These are phyloP conservation scores for Pneumocystis oryctolagi DNA, from an alignment of 1,139 yeast genomes.

Conservation along the genomic window DNA sequence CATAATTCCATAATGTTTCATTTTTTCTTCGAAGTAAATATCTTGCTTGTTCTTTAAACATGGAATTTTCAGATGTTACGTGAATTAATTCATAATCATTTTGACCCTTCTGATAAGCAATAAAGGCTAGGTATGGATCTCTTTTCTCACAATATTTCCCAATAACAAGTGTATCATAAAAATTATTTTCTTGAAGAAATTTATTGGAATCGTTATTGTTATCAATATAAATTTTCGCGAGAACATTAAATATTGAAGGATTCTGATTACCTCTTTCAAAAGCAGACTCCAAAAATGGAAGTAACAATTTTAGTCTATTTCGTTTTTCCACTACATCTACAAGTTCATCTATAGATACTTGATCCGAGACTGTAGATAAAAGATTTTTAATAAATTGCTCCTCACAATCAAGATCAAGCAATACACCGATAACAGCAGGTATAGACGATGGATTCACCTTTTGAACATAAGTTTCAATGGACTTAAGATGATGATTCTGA, in stretches of 20 bases:
- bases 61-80: conserved; percentile 89
- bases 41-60: conserved; percentile 98
- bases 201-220: conserved; percentile 95
- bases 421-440: conserved; percentile 91
- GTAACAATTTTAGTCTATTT: conserved; percentile 74
- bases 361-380: conserved; percentile 76
- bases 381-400: conserved; percentile 72
- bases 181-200: conserved; percentile 77
- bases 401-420: conserved; percentile 93
- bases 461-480: conserved; percentile 93
- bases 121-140: conserved; percentile 94
- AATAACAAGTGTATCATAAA: conserved; percentile 80
- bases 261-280: conserved; percentile 79
- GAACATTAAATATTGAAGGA: conserved; percentile 80
- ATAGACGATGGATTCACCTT: conserved; percentile 91
- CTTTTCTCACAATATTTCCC: conserved; percentile 99
- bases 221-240: conserved; percentile 95
- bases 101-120: conserved; percentile 88
- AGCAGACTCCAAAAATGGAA: conserved; percentile 87
- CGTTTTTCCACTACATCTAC: conserved; percentile 93
- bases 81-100: conserved; percentile 79
- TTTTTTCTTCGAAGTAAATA: conserved; percentile 80
- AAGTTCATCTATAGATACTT: conserved; percentile 80
- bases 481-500: conserved; percentile 89
- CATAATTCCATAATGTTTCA: conserved; percentile 63